Base-by-base conservation (phyloP, 768 basidiomycete genomes). In the Lactarius quietus region DNA sequence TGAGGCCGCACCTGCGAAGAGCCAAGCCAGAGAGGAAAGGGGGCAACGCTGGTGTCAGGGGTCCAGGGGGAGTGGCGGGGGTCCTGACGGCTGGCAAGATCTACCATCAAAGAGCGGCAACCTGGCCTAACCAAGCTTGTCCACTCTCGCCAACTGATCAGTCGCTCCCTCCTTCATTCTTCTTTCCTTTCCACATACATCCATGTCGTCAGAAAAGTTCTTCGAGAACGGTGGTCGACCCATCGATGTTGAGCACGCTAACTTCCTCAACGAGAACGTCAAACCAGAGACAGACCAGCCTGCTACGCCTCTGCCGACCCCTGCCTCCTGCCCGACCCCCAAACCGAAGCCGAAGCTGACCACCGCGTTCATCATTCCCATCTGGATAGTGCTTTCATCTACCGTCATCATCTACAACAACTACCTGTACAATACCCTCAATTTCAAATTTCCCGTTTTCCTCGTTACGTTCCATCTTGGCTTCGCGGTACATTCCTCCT, bases 331-430 rank as follows among this genome's bases (percentile, higher is more conserved):
- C 26, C 69, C 81, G 3, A 65, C 76, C 10, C 76, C 81, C 26
- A 69, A 78, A 10, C 72, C 75, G 3, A 85, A 83, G 61, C 69
- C 79, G n/a, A 85, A 82, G 72, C 75, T 90, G 33, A 83, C 90
- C 15, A 82, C 90, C 1, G 73, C 86, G 0, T 78, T 82, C 62
- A 91, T 95, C 72, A 92, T 97, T 63, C 95, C 93, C 31, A 79
- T 96, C 62, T 98, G 96, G 96, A 98, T 97, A 72, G 78, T 85
- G 23, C 88, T 96, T 70, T 90, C 88, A 69, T 93, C 93, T 29
- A 74, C 86, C 9, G 95, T 98, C 74, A 98, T 98, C 78, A 86
- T 97, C 65, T 97, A 98, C 85, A 97, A 97, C 84, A 96, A 94
- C 76, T 87, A 87, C 73, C 77, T 92, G 70, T 93, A 92, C 82